Evolutionary conservation across 2,329 filamentous ascomycete genomes (phyloP), one percentile per base, ranked within the genome.

Genomic region (Trichothecium roseum): DNA sequence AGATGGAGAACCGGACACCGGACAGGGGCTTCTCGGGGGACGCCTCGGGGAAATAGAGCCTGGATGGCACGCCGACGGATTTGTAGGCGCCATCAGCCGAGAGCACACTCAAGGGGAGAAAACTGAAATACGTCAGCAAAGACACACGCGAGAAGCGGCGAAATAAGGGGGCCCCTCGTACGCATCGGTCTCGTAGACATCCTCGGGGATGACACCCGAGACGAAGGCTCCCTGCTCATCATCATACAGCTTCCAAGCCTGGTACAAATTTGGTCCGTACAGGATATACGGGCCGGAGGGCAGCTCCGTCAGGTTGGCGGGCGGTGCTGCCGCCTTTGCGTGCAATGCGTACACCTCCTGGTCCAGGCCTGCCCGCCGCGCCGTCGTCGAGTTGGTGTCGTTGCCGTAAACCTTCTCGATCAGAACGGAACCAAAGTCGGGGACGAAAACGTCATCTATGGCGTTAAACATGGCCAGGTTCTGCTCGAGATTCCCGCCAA

Each of bases 211-310:
- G 3, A 62, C 50, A n/a, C 60, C 60, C 35, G 51, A 47, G 2
- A 46, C 47, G 32, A 63, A 63, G 1, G 59, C 58, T 3, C 51
- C 52, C 4, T 55, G 36, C 1, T 50, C 44, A 33, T 63, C 60
- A 8, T 58, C 53, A 26, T 63, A 63, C n/a, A 63, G 35, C 18
- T 52, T 52, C 56, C 59, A 63, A 4, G 60, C 60, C 31, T 61
- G 60, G 26, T 63, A 53, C 1, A 63, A 43, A 9, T 63, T 60
- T 3, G 57, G 58, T 0, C 60, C 60, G 28, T 61, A 54, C 1
- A 63, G 44, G 17, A 63, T 60, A 37, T 63, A 63, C 3, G 60
- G 60, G 0, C 60, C 60, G 2, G 60, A 61, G 0, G 60, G 57
- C 16, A 63, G 37, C 7, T 51, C 38, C 0, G 44, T 41, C 22